Percentiles rank a stretch among this genome's conserved stretches.
phyloP scores from a whole-genome alignment of 352 stramenopile species.

The Pythium aristosporum region DNA sequence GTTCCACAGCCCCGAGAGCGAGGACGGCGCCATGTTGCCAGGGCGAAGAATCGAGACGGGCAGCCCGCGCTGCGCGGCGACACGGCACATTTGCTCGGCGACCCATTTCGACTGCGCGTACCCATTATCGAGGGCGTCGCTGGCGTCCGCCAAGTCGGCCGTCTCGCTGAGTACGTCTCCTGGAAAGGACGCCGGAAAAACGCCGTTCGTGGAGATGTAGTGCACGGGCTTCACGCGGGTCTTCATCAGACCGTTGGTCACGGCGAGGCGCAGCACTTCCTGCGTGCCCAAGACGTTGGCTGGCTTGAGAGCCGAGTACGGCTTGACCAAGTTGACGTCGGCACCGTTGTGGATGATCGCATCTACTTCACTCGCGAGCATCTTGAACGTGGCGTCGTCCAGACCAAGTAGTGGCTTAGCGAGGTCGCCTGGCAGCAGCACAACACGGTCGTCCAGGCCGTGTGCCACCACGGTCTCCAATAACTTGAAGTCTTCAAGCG shows the following conservation, averaged over 20 bases:
- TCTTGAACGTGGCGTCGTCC: constrained; percentile 80
- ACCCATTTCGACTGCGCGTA: constrained; percentile 93
- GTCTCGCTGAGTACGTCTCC: constrained; percentile 44
- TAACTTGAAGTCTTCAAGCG: constrained; percentile 57
- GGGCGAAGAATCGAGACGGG: constrained; percentile 86
- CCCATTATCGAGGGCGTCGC: constrained; percentile 70
- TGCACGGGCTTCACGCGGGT: constrained; percentile 82
- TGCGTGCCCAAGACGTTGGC: constrained; percentile 91
- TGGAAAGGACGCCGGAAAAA: constrained; percentile 67
- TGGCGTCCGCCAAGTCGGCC: constrained; percentile 52
- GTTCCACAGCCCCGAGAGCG: constrained; percentile 76
- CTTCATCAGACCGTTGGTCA: constrained; percentile 74
- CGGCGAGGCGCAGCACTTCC: constrained; percentile 85
- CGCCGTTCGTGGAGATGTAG: constrained; percentile 92
- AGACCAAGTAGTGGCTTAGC: constrained; percentile 82
- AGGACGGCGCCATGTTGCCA: constrained; percentile 87
- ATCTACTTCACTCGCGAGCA: constrained; percentile 84
- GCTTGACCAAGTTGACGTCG: constrained; percentile 92
- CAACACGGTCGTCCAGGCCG: constrained; percentile 68
- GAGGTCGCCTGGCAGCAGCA: constrained; percentile 74
- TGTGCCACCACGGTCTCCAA: constrained; percentile 49
- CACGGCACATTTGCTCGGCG: constrained; percentile 84
- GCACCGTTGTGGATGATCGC: constrained; percentile 91
- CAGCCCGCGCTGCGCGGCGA: constrained; percentile 74
- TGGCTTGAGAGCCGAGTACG: constrained; percentile 84